These are phyloP conservation scores for Phytophthora litchii DNA, from an alignment of 352 stramenopile genomes.

Conservation along the genomic window DNA sequence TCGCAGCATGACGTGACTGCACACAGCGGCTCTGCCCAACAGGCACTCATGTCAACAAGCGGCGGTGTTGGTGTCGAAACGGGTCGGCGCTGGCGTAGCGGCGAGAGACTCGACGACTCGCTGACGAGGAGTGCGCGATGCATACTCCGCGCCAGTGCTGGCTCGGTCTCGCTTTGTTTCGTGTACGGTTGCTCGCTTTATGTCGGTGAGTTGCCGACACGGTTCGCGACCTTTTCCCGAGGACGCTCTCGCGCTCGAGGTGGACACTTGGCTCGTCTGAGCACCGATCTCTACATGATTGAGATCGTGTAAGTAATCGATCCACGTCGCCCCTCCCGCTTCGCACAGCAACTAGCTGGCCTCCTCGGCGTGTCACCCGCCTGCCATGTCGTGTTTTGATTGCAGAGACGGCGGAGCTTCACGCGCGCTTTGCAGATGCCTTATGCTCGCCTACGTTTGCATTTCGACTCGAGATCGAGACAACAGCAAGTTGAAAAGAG, in stretches of 20 bases:
- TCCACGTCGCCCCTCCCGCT: too few relatives aligned
- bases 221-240: slow-evolving; percentile 7
- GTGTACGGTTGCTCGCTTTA: slow-evolving; percentile 18
- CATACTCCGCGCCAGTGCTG: too few relatives aligned
- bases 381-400: slow-evolving; percentile 17
- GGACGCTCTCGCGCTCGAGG: slow-evolving; percentile 16
- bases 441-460: slow-evolving; percentile 28
- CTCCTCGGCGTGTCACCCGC: too few relatives aligned
- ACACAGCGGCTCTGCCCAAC: slow-evolving; percentile 19
- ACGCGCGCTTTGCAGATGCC: slow-evolving; percentile 21
- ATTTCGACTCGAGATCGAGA: slow-evolving; percentile 7
- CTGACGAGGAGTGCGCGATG: slow-evolving; percentile 28
- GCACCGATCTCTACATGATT: slow-evolving; percentile 17
- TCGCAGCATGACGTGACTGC: slow-evolving; percentile 19
- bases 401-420: slow-evolving; percentile 33
- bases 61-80: slow-evolving; percentile 31
- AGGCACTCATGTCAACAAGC: slow-evolving; percentile 32
- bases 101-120: slow-evolving; percentile 25
- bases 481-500: slow-evolving; percentile 30
- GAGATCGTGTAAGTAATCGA: slow-evolving; percentile 1
- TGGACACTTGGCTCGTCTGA: slow-evolving; percentile 26
- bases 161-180: slow-evolving; percentile 9
- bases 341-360: too few relatives aligned
- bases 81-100: slow-evolving; percentile 24
- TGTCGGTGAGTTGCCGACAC: slow-evolving; percentile 16